A percentile compares a stretch with the other conserved stretches of the same genome.
phyloP scores from a whole-genome alignment of 73 alveolate species.

The Blepharisma japonicum region DNA sequence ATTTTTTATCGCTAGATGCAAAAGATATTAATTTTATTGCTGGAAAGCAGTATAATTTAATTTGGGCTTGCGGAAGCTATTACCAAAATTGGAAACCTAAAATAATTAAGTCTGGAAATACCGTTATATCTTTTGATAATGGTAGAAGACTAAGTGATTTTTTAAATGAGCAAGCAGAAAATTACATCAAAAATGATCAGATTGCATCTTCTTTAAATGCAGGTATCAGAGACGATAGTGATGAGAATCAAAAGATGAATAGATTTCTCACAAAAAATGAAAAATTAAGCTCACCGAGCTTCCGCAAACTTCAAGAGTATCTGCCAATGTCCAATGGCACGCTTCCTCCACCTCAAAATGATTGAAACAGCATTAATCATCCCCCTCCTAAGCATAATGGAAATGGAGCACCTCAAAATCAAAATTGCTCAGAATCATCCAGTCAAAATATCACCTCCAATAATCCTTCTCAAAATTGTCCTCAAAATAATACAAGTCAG shows the following conservation, averaged over 20 bases:
- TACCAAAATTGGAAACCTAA: no score
- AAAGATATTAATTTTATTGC: no score
- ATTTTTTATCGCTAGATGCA: no score
- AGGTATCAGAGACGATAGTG: conserved; percentile 85
- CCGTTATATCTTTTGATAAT: conserved; percentile 80
- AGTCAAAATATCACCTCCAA: no score
- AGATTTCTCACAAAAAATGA: conserved; percentile 59
- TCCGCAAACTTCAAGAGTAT: conserved; percentile 82
- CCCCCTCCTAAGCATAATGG: conserved; percentile 46
- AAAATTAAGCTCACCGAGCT: conserved; percentile 70
- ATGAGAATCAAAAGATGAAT: conserved; percentile 62
- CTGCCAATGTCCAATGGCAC: conserved; percentile 79
- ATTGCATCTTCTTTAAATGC: conserved; percentile 85
- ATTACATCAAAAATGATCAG: conserved; percentile 86
- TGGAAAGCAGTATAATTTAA: no score
- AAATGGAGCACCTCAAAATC: background rate
- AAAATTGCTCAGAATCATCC: no score
- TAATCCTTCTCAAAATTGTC: no score
- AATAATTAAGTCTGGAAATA: conserved; percentile 62
- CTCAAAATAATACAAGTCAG: no score
- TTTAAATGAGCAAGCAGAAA: no score
- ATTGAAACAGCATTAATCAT: conserved; percentile 73
- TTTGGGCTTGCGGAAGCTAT: no score
- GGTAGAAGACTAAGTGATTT: conserved; percentile 64
- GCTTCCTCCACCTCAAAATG: conserved; percentile 85